Evolutionary conservation across 495 filamentous ascomycete species (phyloP).

Genomic region (Podospora australis): DNA sequence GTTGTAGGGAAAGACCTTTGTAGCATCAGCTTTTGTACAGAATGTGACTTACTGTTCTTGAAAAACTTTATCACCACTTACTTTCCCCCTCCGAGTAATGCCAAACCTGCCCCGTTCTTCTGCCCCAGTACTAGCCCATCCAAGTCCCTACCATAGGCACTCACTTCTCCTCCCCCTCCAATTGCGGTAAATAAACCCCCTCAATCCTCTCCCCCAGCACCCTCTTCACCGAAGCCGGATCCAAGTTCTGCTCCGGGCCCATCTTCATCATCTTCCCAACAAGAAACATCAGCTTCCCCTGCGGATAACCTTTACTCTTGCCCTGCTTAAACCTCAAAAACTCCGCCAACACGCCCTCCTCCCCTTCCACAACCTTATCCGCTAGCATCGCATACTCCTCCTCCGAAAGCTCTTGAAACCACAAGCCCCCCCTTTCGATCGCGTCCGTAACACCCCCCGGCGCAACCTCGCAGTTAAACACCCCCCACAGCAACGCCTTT

Average conservation of each 20-base stretch:
- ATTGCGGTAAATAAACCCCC: conserved; percentile 4
- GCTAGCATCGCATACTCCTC: conserved; percentile 56
- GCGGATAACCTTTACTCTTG: conserved; percentile 33
- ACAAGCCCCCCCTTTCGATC: conserved; percentile 60
- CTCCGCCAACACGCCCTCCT: conserved; percentile 59
- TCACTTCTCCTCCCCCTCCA: too few relatives aligned
- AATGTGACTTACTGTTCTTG: too few relatives aligned
- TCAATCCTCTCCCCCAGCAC: conserved; percentile 46
- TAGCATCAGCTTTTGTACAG: too few relatives aligned
- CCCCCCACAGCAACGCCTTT: conserved; percentile 61
- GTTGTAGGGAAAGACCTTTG: too few relatives aligned
- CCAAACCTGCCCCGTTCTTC: too few relatives aligned
- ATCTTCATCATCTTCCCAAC: conserved; percentile 85
- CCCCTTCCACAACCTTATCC: conserved; percentile 38
- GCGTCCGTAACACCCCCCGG: conserved; percentile 48
- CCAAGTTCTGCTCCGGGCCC: conserved; percentile 68
- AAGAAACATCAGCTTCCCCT: conserved; percentile 77
- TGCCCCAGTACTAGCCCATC: too few relatives aligned
- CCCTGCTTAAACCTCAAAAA: conserved; percentile 57
- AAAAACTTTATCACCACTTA: too few relatives aligned
- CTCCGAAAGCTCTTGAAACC: conserved; percentile 54
- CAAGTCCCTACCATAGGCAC: too few relatives aligned
- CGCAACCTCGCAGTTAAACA: conserved; percentile 40
- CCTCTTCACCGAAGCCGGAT: conserved; percentile 64
- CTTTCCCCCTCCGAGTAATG: too few relatives aligned